phyloP scores from a whole-genome alignment of 1,284 basidiomycete genomes.

The Ustilago lituana region DNA sequence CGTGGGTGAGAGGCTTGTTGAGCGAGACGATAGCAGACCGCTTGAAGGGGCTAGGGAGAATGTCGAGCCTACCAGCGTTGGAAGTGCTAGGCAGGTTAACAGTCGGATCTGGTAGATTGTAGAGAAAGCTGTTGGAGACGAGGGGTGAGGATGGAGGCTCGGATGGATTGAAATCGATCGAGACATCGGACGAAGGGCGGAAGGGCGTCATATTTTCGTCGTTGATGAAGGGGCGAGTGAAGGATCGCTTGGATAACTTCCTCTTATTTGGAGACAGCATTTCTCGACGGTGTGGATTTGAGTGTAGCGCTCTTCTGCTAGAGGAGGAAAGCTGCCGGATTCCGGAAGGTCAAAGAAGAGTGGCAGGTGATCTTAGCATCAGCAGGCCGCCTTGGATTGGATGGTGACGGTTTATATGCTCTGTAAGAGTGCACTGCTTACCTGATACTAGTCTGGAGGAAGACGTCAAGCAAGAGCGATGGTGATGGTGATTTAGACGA shows the following conservation, averaged over 20 bases:
- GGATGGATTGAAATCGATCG: conserved; percentile 14
- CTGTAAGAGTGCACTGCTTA: too few relatives aligned
- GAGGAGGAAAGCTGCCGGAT: too few relatives aligned
- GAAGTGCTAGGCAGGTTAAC: conserved; percentile 12
- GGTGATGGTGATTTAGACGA: not conserved
- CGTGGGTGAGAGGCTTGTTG: conserved; percentile 33
- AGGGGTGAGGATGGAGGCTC: conserved; percentile 35
- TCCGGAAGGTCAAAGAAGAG: too few relatives aligned
- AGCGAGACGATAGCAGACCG: conserved; percentile 25
- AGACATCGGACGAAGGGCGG: conserved; percentile 4
- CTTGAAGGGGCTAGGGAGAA: conserved; percentile 24
- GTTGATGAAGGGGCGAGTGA: conserved; percentile 5
- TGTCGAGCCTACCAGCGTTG: not conserved
- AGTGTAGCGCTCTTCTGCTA: too few relatives aligned
- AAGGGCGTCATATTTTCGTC: conserved; percentile 37
- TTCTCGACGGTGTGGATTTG: not conserved
- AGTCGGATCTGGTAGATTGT: conserved; percentile 46
- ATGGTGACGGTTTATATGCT: too few relatives aligned
- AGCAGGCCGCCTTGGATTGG: too few relatives aligned
- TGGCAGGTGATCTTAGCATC: too few relatives aligned
- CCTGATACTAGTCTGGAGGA: too few relatives aligned
- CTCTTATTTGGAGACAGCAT: conserved; percentile 31
- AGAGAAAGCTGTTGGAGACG: conserved; percentile 39
- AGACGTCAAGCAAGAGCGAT: not conserved
- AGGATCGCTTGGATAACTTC: conserved; percentile 11